Evolutionary conservation across 306 rosid species (phyloP).

Genomic region (Trichosanthes cucumerina): DNA sequence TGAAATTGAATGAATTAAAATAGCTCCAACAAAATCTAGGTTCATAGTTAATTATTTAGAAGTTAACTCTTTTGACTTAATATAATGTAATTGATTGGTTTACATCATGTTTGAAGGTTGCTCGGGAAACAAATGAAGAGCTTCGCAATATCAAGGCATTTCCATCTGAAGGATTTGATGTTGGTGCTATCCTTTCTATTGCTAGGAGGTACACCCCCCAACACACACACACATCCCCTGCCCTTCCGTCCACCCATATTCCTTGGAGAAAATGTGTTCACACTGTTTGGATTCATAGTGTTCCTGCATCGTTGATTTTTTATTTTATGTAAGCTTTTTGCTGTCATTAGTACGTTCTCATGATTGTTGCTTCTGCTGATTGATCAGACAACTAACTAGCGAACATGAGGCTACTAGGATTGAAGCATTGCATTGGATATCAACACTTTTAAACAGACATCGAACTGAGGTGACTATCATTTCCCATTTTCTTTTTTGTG

Average conservation of each 20-base stretch:
- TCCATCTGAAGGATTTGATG: slow-evolving; percentile 82
- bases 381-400: slow-evolving; percentile 77
- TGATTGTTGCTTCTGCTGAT: slow-evolving; percentile 28
- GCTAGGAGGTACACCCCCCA: slow-evolving; percentile 62
- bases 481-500: background rate
- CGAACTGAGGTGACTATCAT: slow-evolving; percentile 59
- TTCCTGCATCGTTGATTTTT: slow-evolving; percentile 8
- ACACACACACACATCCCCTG: background rate
- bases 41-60: background rate
- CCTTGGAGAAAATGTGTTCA: slow-evolving; percentile 8
- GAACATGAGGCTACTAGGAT: slow-evolving; percentile 94
- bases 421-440: slow-evolving; percentile 94
- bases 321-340: background rate
- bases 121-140: slow-evolving; percentile 96
- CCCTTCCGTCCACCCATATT: slow-evolving; percentile 2
- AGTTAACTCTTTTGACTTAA: background rate
- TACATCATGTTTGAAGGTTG: slow-evolving; percentile 46
- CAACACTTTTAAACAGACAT: slow-evolving; percentile 66
- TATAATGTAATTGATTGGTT: background rate
- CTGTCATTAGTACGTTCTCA: slow-evolving; percentile 7
- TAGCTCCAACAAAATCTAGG: no score
- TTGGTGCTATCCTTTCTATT: slow-evolving; percentile 73
- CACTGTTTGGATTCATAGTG: background rate
- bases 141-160: slow-evolving; percentile 69
- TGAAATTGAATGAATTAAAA: background rate